These are phyloP conservation scores for Piedraia hortae DNA, from an alignment of 2,329 filamentous ascomycete species.

Conservation along the genomic window DNA sequence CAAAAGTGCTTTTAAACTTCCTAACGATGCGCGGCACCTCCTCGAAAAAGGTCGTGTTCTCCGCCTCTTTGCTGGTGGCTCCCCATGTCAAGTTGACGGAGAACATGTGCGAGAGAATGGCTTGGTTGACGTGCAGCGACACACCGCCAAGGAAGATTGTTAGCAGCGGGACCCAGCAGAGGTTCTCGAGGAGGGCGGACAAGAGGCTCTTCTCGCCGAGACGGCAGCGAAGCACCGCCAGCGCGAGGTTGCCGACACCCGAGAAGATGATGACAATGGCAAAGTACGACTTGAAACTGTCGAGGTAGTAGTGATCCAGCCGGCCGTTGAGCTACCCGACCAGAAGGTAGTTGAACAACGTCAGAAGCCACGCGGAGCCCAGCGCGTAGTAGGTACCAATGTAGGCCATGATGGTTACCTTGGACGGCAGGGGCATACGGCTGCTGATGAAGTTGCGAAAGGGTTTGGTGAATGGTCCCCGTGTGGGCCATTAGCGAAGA, in stretches of 20 bases:
- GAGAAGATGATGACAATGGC: conserved; percentile 57
- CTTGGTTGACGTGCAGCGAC: conserved; percentile 15
- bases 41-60: conserved; percentile 27
- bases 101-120: conserved; percentile 15
- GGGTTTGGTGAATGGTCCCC: conserved; percentile 51
- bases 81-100: conserved; percentile 21
- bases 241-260: conserved; percentile 41
- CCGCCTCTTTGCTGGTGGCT: conserved; percentile 31
- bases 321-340: conserved; percentile 52
- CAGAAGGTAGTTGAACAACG: conserved; percentile 45
- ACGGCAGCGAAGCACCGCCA: conserved; percentile 47
- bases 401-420: conserved; percentile 49
- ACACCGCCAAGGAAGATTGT: conserved; percentile 16
- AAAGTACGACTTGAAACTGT: conserved; percentile 58
- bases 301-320: conserved; percentile 55
- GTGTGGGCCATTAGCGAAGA: conserved; percentile 41
- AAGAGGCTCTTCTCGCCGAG: conserved; percentile 34
- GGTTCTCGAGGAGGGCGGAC: conserved; percentile 21
- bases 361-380: conserved; percentile 47
- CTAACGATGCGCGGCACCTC: conserved; percentile 28
- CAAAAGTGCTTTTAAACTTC: conserved; percentile 28
- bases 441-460: conserved; percentile 49
- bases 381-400: conserved; percentile 62
- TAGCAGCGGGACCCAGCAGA: conserved; percentile 36
- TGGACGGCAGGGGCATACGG: conserved; percentile 46